A percentile compares a stretch with the other conserved stretches of the same genome.
phyloP scores from a whole-genome alignment of 306 rosid species.

The Cucumis melo region DNA sequence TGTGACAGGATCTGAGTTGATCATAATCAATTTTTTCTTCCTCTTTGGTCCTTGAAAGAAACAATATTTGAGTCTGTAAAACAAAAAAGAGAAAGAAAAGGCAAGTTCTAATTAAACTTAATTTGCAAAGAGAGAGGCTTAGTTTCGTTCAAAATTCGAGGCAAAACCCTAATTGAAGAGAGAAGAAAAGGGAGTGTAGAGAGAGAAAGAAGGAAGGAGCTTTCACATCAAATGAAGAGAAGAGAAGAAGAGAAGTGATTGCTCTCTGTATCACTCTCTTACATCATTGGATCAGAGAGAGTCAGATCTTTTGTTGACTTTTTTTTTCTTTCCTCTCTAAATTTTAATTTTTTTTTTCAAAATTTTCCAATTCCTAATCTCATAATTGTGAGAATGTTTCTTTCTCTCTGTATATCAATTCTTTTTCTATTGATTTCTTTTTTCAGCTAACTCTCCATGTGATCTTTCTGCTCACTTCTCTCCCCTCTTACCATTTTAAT shows the following conservation, averaged over 20 bases:
- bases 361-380: background rate
- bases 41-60: background rate
- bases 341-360: no score
- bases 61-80: background rate
- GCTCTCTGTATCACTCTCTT: background rate
- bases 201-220: background rate
- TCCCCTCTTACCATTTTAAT: background rate
- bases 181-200: no score
- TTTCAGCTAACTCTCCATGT: constrained; percentile 3
- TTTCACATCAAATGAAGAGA: background rate
- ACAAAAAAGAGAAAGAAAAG: background rate
- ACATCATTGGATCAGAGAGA: background rate
- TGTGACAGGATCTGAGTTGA: no score
- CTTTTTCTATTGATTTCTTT: background rate
- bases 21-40: no score
- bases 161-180: background rate
- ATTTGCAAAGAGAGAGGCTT: background rate
- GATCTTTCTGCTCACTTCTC: background rate
- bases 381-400: constrained; percentile 2
- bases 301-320: constrained; percentile 10
- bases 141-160: background rate
- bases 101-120: background rate
- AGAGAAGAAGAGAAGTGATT: background rate
- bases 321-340: background rate
- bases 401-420: background rate